Base-by-base conservation (phyloP, 345 rosid species). In the Acer campestre region DNA sequence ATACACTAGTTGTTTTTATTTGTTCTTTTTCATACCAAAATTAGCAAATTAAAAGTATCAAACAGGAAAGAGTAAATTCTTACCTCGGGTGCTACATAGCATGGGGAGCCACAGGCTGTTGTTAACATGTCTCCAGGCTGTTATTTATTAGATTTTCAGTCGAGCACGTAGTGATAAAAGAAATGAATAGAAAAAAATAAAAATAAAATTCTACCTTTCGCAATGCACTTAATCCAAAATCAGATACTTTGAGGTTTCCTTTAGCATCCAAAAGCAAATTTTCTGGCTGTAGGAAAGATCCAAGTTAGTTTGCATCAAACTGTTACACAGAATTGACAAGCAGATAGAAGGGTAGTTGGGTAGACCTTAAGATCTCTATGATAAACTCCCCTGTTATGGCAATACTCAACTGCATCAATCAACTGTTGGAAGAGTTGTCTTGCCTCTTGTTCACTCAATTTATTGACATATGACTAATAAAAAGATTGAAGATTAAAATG, bases 91-190 rank as follows among this genome's bases (percentile, higher is more conserved):
- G 98, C 99, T 53, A 91, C 91, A 25, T 95, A 93, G 77, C 94
- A 90, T 0, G 98, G 99, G 29, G 99, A 95, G 12, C 99, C 98
- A 72, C 98, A 95, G 10, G 98, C 91, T 64, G 98, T 95, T n/a
- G 91, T 84, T 62, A 91, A 88, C 86, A 92, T 80, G 72, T 90
- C 90, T 71, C 92, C 97, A 61, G 93, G 92, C 96, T 92, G 85
- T 73, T 64, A 73, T 74, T 71, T 7, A 53, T 81, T 56, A 83
- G 67, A 53, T 44, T 46, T 69, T 58, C 17, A 78, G 73, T 58
- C 67, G 70, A 63, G 16, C 67, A 70, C 58, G 9, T 23, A 10
- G 42, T 27, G n/a, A 51, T 11, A 71, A 62, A 53, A 44, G 76
- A 69, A 17, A 53, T 49, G 76, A 69, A 16, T 40, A 78, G 59